phyloP scores from a whole-genome alignment of 768 basidiomycete species.

The Gelatoporia subvermispora region DNA sequence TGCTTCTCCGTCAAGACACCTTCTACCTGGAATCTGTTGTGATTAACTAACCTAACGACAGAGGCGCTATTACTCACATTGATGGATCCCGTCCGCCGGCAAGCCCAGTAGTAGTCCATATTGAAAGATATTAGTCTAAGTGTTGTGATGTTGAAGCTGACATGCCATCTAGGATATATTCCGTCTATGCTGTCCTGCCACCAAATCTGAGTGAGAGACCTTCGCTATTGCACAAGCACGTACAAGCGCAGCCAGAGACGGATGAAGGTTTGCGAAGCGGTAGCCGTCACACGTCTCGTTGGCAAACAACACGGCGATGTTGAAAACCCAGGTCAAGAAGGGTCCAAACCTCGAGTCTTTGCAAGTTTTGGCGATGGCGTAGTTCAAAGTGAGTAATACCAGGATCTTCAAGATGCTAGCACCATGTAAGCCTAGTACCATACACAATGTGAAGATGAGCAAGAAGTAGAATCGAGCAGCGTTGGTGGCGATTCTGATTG shows the following conservation, averaged over 20 bases:
- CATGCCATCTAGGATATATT: conserved; percentile 86
- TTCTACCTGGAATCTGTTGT: conserved; percentile 20
- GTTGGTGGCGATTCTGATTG: conserved; percentile 17
- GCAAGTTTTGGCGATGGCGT: conserved; percentile 46
- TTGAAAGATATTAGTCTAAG: conserved; percentile 88
- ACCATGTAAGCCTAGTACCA: conserved; percentile 78
- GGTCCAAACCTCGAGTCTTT: conserved; percentile 42
- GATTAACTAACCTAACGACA: neutral
- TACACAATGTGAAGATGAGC: conserved; percentile 49
- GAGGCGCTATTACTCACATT: conserved; percentile 35
- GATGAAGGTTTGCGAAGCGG: conserved; percentile 50
- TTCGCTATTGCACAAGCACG: conserved; percentile 21
- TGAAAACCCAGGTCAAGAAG: conserved; percentile 72
- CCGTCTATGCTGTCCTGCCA: conserved; percentile 63
- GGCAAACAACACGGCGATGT: conserved; percentile 63
- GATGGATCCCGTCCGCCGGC: conserved; percentile 29
- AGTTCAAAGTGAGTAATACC: conserved; percentile 67
- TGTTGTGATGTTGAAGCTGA: conserved; percentile 95
- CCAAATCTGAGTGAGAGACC: neutral
- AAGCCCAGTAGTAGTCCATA: conserved; percentile 91
- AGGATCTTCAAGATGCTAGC: conserved; percentile 74
- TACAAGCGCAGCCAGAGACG: conserved; percentile 58
- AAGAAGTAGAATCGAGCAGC: conserved; percentile 40
- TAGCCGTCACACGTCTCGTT: conserved; percentile 81
- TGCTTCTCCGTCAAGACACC: conserved; percentile 49